phyloP scores from a whole-genome alignment of 768 basidiomycete genomes.

The Termitomyces sp. region DNA sequence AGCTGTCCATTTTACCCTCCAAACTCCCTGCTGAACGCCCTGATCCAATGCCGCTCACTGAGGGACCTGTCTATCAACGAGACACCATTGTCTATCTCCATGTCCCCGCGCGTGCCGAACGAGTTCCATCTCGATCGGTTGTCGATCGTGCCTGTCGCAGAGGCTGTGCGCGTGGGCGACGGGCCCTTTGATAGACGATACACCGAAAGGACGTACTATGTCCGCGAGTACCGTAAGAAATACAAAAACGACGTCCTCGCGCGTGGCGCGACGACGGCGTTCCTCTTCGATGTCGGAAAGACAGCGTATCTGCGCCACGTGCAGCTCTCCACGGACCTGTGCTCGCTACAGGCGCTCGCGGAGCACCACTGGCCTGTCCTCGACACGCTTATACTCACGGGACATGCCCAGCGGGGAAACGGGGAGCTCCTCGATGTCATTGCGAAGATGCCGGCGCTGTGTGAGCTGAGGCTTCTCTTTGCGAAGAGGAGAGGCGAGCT shows the following conservation, averaged over 20 bases:
- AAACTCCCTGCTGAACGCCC: constrained; percentile 28
- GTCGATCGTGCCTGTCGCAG: constrained; percentile 33
- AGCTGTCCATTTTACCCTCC: constrained; percentile 39
- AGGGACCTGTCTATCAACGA: constrained; percentile 34
- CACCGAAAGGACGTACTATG: constrained; percentile 31
- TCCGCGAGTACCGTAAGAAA: constrained; percentile 34
- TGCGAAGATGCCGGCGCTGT: constrained; percentile 29
- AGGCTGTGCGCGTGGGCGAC: constrained; percentile 38
- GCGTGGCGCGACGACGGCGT: constrained; percentile 23
- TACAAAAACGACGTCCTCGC: constrained; percentile 31
- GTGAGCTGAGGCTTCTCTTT: constrained; percentile 30
- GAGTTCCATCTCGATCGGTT: constrained; percentile 30
- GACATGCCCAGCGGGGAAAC: constrained; percentile 29
- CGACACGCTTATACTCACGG: constrained; percentile 35
- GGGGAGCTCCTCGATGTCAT: constrained; percentile 29
- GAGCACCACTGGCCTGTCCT: constrained; percentile 32
- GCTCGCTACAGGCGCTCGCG: constrained; percentile 26
- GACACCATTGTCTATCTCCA: constrained; percentile 33
- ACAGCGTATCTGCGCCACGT: constrained; percentile 28
- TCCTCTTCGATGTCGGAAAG: constrained; percentile 29
- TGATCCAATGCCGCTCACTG: constrained; percentile 31
- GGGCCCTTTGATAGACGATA: constrained; percentile 34
- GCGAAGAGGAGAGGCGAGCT: constrained; percentile 25
- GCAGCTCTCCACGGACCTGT: constrained; percentile 35
- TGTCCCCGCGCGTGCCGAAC: constrained; percentile 26